phyloP scores from a whole-genome alignment of 179 eudicot genomes.

The Camellia oleifera region DNA sequence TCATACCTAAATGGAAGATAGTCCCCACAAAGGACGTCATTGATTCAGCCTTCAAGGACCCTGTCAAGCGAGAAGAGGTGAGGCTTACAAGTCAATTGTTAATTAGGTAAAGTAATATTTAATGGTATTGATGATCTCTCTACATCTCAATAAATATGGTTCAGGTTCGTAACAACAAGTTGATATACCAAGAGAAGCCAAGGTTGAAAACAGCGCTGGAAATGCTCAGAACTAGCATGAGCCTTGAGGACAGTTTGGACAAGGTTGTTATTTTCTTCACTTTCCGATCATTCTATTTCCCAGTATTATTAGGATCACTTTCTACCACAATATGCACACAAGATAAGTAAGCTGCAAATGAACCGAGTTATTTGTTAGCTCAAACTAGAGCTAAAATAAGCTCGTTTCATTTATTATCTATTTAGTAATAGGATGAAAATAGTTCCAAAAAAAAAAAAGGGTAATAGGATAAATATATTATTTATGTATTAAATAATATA shows the following conservation, averaged over 20 bases:
- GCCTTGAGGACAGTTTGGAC: constrained; percentile 69
- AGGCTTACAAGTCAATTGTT: background rate
- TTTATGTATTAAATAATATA: too few species aligned
- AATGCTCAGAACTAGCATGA: constrained; percentile 92
- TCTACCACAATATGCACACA: background rate
- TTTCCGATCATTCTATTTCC: constrained; percentile 6
- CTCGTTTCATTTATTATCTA: too few species aligned
- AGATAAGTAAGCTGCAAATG: background rate
- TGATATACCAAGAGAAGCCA: constrained; percentile 89
- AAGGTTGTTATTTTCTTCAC: constrained; percentile 42
- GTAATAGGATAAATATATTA: too few species aligned
- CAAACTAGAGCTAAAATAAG: too few species aligned
- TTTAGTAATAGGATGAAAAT: too few species aligned
- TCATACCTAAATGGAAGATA: constrained; percentile 98
- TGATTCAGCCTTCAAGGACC: constrained; percentile 89
- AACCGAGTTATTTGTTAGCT: too few species aligned
- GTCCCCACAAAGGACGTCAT: constrained; percentile 93
- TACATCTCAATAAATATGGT: background rate
- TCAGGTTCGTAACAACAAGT: constrained; percentile 78
- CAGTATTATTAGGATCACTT: background rate
- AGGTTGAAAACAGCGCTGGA: constrained; percentile 92
- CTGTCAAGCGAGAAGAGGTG: constrained; percentile 85
- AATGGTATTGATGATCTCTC: background rate
- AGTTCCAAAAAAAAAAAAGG: too few species aligned
- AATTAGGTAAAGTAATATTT: background rate